A percentile compares a stretch with the other conserved stretches of the same genome.
phyloP scores from a whole-genome alignment of 257 asterid genomes.

The Nicotiana otophora region DNA sequence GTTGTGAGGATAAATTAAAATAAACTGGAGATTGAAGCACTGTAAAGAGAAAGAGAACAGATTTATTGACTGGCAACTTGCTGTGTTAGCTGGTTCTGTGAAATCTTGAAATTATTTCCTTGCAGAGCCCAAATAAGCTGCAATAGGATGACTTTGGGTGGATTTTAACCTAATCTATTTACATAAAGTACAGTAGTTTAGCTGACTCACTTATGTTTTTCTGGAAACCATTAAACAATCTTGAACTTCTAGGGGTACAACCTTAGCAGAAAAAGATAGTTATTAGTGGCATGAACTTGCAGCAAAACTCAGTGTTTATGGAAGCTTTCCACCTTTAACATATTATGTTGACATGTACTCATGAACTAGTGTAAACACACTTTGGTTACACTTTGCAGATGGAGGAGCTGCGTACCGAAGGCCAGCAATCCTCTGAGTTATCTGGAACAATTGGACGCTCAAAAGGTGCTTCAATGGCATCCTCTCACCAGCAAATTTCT shows the following conservation, averaged over 20 bases:
- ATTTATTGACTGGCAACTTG: conserved; percentile 1
- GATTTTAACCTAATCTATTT: background rate
- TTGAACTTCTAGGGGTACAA: background rate
- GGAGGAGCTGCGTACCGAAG: conserved; percentile 86
- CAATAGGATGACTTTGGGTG: background rate
- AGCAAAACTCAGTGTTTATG: background rate
- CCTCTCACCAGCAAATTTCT: conserved; percentile 86
- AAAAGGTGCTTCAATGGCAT: conserved; percentile 82
- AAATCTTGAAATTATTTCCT: background rate
- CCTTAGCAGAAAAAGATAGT: background rate
- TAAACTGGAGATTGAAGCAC: background rate
- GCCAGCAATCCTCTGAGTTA: conserved; percentile 69
- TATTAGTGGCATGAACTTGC: background rate
- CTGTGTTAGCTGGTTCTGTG: background rate
- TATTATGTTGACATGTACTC: conserved; percentile 4
- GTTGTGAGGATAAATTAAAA: background rate
- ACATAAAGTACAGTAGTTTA: background rate
- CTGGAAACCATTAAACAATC: background rate
- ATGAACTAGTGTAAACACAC: conserved; percentile 1
- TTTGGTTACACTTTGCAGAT: conserved; percentile 44
- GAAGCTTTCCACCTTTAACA: background rate
- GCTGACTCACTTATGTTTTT: background rate
- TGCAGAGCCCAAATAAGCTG: background rate
- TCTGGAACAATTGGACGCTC: conserved; percentile 94
- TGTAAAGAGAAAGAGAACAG: background rate